A percentile compares a stretch with the other conserved stretches of the same genome.
Evolutionary conservation across 169 alveolate genomes (phyloP).

Genomic region (Plasmodium knowlesi): DNA sequence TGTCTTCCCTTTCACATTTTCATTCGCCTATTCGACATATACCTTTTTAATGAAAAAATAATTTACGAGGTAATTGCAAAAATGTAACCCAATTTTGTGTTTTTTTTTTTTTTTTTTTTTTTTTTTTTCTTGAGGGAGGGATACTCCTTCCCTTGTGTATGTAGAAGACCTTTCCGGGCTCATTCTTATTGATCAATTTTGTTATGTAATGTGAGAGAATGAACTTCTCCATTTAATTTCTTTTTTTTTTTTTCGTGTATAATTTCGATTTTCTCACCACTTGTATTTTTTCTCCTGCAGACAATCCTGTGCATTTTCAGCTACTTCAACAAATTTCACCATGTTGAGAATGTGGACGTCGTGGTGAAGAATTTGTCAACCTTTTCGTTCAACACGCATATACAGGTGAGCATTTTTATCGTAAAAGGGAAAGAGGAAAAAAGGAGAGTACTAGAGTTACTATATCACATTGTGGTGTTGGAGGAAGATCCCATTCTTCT

Average conservation of each 20-base stretch:
- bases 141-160: neutral
- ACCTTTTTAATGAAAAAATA: conserved; percentile 61
- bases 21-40: conserved; percentile 66
- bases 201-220: neutral
- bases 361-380: conserved; percentile 46
- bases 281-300: neutral
- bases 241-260: too few relatives aligned
- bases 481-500: neutral
- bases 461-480: neutral
- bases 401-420: conserved; percentile 3
- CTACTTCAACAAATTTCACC: conserved; percentile 47
- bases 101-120: neutral
- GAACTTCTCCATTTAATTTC: neutral
- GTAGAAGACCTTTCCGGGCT: neutral
- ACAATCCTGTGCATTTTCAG: conserved; percentile 53
- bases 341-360: conserved; percentile 45
- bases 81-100: neutral
- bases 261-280: neutral
- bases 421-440: neutral
- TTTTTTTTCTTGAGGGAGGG: neutral
- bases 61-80: conserved; percentile 49
- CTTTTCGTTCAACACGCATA: conserved; percentile 41
- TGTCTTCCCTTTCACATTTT: conserved; percentile 62
- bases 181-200: neutral
- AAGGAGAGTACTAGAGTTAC: neutral